A percentile compares a stretch with the other conserved stretches of the same genome.
Evolutionary conservation across 768 basidiomycete genomes (phyloP).

Genomic region (Melanogaster broomeanus): DNA sequence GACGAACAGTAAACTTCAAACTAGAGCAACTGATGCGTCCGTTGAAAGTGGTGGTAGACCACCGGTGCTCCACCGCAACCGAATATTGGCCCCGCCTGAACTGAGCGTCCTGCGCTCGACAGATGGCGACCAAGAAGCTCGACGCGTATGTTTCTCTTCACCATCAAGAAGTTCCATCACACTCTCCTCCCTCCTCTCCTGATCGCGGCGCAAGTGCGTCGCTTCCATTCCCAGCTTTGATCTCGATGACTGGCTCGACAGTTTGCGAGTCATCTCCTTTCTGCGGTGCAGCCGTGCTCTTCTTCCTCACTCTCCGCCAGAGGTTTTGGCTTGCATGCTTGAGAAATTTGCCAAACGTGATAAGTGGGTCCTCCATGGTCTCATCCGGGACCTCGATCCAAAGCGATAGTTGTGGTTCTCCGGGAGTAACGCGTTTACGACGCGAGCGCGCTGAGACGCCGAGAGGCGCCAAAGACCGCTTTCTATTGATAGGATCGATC

Average conservation of each 20-base stretch:
- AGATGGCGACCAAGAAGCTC: slow-evolving; percentile 28
- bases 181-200: background rate
- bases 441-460: slow-evolving; percentile 50
- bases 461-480: slow-evolving; percentile 49
- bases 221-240: slow-evolving; percentile 31
- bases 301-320: slow-evolving; percentile 52
- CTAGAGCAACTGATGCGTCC: slow-evolving; percentile 68
- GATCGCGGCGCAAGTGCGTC: slow-evolving; percentile 3
- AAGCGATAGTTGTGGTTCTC: slow-evolving; percentile 19
- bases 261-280: slow-evolving; percentile 9
- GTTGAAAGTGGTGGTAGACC: slow-evolving; percentile 46
- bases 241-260: slow-evolving; percentile 15
- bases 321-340: slow-evolving; percentile 40
- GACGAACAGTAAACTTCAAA: background rate
- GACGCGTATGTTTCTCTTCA: slow-evolving; percentile 14
- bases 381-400: slow-evolving; percentile 28
- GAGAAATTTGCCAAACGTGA: slow-evolving; percentile 50
- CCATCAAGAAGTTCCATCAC: background rate
- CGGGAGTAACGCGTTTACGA: slow-evolving; percentile 19
- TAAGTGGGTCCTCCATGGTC: slow-evolving; percentile 47
- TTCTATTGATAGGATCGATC: slow-evolving; percentile 48
- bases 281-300: slow-evolving; percentile 18
- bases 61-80: slow-evolving; percentile 25
- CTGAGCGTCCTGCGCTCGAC: slow-evolving; percentile 22
- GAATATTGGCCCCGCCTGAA: background rate